Conservation (phyloP, 2,329 filamentous ascomycete genomes). For the Sclerotinia nivalis region DNA sequence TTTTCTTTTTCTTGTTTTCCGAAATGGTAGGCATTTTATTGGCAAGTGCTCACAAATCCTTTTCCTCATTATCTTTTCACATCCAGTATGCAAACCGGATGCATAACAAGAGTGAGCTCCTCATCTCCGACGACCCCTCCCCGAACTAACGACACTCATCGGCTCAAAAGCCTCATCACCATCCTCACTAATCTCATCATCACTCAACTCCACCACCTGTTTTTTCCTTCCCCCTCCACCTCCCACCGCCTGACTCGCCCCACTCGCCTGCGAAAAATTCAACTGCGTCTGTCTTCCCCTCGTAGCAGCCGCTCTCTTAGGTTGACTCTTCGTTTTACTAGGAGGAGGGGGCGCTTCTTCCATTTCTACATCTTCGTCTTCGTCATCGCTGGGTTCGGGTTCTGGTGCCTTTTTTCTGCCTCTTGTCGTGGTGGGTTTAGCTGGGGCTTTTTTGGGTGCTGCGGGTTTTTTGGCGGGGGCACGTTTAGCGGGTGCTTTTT, state of each 20-base stretch:
- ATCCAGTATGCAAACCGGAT: not conserved
- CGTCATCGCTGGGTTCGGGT: slow-evolving; percentile 42
- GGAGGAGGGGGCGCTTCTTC: slow-evolving; percentile 48
- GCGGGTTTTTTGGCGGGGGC: slow-evolving; percentile 43
- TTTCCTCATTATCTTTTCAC: no score
- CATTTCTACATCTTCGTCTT: slow-evolving; percentile 55
- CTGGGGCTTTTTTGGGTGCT: slow-evolving; percentile 42
- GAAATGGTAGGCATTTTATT: not conserved
- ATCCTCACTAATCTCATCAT: slow-evolving; percentile 62
- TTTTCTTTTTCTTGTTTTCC: not conserved
- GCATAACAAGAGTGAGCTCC: not conserved
- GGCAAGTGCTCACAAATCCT: not conserved
- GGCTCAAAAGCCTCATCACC: slow-evolving; percentile 57
- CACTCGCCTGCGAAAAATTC: slow-evolving; percentile 48
- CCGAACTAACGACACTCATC: slow-evolving; percentile 25
- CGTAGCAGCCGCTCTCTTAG: slow-evolving; percentile 35
- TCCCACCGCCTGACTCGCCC: slow-evolving; percentile 16
- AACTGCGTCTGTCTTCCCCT: slow-evolving; percentile 50
- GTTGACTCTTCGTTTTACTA: slow-evolving; percentile 43
- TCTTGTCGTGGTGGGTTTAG: slow-evolving; percentile 45
- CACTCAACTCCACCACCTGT: slow-evolving; percentile 59
- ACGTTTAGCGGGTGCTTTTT: slow-evolving; percentile 41
- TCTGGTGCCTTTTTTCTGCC: slow-evolving; percentile 47
- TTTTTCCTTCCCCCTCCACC: not conserved
- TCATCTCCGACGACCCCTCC: not conserved